Conservation (phyloP, 495 filamentous ascomycete genomes). For the Tetracladium marchalianum region DNA sequence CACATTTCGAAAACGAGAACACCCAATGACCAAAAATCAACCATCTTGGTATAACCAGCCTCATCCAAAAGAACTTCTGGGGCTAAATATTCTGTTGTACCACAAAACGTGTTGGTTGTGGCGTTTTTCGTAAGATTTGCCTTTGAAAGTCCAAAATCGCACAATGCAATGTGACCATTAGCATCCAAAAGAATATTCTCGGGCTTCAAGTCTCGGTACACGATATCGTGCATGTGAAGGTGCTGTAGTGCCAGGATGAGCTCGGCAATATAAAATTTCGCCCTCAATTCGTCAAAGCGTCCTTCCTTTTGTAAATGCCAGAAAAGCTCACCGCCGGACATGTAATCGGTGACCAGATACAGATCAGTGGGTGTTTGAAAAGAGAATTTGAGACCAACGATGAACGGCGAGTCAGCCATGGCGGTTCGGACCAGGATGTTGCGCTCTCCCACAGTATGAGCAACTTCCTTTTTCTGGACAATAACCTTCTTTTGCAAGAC, state of each 20-base stretch:
- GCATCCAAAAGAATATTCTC: slow-evolving; percentile 81
- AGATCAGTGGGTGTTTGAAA: slow-evolving; percentile 97
- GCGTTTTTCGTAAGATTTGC: slow-evolving; percentile 92
- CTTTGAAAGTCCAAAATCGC: slow-evolving; percentile 90
- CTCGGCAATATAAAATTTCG: slow-evolving; percentile 98
- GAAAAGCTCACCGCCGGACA: slow-evolving; percentile 97
- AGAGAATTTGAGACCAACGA: slow-evolving; percentile 96
- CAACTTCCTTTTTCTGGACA: slow-evolving; percentile 98
- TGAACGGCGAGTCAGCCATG: slow-evolving; percentile 92
- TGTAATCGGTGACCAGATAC: slow-evolving; percentile 98
- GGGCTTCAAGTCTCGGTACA: slow-evolving; percentile 86
- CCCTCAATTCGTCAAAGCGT: slow-evolving; percentile 84
- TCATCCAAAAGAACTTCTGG: slow-evolving; percentile 94
- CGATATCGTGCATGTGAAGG: slow-evolving; percentile 92
- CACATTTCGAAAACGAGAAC: slow-evolving; percentile 99
- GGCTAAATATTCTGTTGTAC: slow-evolving; percentile 94
- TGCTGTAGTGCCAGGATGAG: slow-evolving; percentile 92
- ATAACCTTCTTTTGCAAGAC: slow-evolving; percentile 98
- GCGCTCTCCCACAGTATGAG: slow-evolving; percentile 90
- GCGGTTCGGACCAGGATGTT: slow-evolving; percentile 96
- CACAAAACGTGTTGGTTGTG: slow-evolving; percentile 98
- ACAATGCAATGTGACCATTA: slow-evolving; percentile 77
- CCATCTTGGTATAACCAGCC: slow-evolving; percentile 99
- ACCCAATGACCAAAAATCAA: slow-evolving; percentile 98
- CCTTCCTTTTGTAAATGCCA: slow-evolving; percentile 99